Conservation (phyloP, 805 yeast species). For the Ascoidea asiatica region DNA sequence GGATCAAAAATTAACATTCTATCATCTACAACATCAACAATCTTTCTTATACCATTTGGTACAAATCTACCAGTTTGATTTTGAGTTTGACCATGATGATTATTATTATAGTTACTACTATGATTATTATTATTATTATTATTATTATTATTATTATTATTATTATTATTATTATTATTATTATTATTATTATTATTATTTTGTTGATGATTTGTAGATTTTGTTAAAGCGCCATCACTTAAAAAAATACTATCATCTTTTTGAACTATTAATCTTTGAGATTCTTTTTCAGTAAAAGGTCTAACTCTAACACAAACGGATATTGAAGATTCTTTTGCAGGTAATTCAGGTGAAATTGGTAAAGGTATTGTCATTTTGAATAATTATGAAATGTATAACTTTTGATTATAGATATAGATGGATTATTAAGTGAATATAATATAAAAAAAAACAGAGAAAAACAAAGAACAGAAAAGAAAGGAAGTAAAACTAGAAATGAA, state of each 20-base stretch:
- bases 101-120: conserved; percentile 3
- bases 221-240: conserved; percentile 41
- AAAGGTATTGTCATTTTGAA: neutral
- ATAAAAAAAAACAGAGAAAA: too few relatives aligned
- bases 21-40: conserved; percentile 73
- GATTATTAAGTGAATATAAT: too few relatives aligned
- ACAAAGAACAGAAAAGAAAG: too few relatives aligned
- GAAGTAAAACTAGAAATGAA: too few relatives aligned
- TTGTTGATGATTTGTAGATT: conserved; percentile 11
- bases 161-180: neutral
- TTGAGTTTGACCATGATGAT: neutral
- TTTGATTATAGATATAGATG: too few relatives aligned
- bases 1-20: conserved; percentile 83
- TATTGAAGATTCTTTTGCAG: conserved; percentile 40
- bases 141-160: neutral
- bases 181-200: conserved; percentile 4
- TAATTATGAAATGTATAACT: too few relatives aligned
- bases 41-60: conserved; percentile 48
- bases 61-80: conserved; percentile 7
- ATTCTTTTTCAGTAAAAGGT: conserved; percentile 60
- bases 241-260: conserved; percentile 28
- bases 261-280: conserved; percentile 27
- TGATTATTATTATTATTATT: neutral
- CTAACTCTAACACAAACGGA: conserved; percentile 72
- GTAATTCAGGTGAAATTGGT: neutral